These are phyloP conservation scores for Rhynchospora pubera DNA, from an alignment of 176 grass and related monocot genomes.

Conservation along the genomic window DNA sequence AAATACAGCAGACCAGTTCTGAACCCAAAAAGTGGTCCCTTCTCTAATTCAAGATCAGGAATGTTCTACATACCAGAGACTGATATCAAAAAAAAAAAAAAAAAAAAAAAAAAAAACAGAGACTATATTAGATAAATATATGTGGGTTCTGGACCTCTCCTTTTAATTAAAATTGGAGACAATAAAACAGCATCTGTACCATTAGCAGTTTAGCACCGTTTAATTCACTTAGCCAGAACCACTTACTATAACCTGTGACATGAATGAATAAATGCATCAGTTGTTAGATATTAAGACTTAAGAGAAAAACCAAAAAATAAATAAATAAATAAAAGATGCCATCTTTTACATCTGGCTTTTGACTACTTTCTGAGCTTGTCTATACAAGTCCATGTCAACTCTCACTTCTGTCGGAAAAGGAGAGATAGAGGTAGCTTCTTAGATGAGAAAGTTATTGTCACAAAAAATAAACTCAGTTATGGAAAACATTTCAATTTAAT, in stretches of 20 bases:
- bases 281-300: slow-evolving; percentile 4
- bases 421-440: not conserved
- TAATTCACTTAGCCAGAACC: not conserved
- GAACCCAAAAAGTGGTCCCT: not conserved
- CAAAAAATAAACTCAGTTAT: not conserved
- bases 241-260: not conserved
- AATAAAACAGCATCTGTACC: too few relatives aligned
- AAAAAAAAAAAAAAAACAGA: too few relatives aligned
- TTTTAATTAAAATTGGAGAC: not conserved
- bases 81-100: too few relatives aligned
- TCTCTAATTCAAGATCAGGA: not conserved
- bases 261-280: slow-evolving; percentile 7
- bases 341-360: not conserved
- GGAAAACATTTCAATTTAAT: not conserved
- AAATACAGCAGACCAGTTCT: not conserved
- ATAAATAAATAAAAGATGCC: not conserved
- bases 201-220: not conserved
- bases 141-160: not conserved
- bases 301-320: not conserved
- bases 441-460: not conserved
- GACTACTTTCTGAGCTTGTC: slow-evolving; percentile 13
- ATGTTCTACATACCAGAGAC: not conserved
- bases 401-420: slow-evolving; percentile 1
- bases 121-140: not conserved
- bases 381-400: slow-evolving; percentile 17